Evolutionary conservation across 2,329 filamentous ascomycete genomes (phyloP), one percentile per base, ranked within the genome.

Genomic region (Xylariales sp.): DNA sequence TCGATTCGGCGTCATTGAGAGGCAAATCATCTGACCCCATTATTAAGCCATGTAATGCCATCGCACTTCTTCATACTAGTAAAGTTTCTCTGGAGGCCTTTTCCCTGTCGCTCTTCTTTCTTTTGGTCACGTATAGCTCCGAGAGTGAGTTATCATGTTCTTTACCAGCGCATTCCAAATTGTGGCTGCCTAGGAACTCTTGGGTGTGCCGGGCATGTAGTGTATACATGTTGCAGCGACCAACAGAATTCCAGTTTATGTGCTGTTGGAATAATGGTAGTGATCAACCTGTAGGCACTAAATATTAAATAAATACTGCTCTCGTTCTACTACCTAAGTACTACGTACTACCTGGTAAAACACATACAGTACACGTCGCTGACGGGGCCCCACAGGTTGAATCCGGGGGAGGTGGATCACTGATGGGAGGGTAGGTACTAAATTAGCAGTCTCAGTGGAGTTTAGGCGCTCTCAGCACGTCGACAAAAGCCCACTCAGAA

Each of bases 391-490:
- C 62, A 62, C 50, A 62, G 28, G 16, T 32, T 46, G 34, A 67
- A 69, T 69, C 67, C 64, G 67, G 67, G 67, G 67, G 41, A 67
- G 59, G 67, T 69, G 67, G 67, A 67, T 52, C 57, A 45, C 52
- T 45, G 32, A 23, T 18, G 48, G 34, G 18, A 62, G 34, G 30
- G 16, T 9, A 45, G 30, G 16, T 9, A 45, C 48, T 59, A 48
- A 66, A 55, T 57, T 62, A 66, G 63, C 45, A 32, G 48, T 39
- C 18, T 46, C 16, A 46, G 66, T 58, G 45, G 63, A 50, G 48
- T 59, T 55, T 59, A 50, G 59, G 48, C 66, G 28, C 49, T 41
- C n/a, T 49, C 54, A 55, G 48, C 32, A 50, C 56, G 49, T 30
- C 62, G 14, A 55, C 50, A 32, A 32, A 30, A 60, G 43, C 56